A percentile compares a stretch with the other conserved stretches of the same genome.
Conservation (phyloP, 164 flowering plant species). For the Vitis rupestris region DNA sequence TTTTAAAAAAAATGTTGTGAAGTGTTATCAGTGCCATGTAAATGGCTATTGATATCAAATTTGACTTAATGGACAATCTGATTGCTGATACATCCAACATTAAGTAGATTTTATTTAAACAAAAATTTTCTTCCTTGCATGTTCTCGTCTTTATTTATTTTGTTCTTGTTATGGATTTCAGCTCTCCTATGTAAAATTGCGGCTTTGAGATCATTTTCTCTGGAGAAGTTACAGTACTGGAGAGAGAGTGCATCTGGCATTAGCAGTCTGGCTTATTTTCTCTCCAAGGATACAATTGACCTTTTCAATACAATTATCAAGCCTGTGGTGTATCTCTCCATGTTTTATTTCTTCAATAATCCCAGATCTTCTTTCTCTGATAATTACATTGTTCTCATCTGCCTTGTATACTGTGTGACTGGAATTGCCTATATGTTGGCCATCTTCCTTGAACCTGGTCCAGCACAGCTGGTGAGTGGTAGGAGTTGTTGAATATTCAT, state of each 20-base stretch:
- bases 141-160: background rate
- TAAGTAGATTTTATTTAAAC: too few relatives aligned
- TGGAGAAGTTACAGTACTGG: conserved; percentile 85
- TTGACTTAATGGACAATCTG: background rate
- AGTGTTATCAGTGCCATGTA: too few relatives aligned
- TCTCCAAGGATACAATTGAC: conserved; percentile 87
- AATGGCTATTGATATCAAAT: background rate
- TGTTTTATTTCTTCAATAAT: conserved; percentile 92
- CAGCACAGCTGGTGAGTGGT: conserved; percentile 84
- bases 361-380: conserved; percentile 85
- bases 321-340: conserved; percentile 90
- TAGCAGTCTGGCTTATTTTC: conserved; percentile 89
- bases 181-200: conserved; percentile 89
- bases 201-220: conserved; percentile 86
- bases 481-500: background rate
- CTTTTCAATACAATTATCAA: conserved; percentile 78
- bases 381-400: conserved; percentile 72
- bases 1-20: too few relatives aligned
- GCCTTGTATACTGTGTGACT: conserved; percentile 92
- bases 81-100: background rate
- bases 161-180: conserved; percentile 32
- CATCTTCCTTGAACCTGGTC: conserved; percentile 72
- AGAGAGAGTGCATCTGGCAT: conserved; percentile 94
- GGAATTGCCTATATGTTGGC: conserved; percentile 90
- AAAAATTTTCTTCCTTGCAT: background rate